Conservation (phyloP, 75 land plant species). For the Picea glauca region DNA sequence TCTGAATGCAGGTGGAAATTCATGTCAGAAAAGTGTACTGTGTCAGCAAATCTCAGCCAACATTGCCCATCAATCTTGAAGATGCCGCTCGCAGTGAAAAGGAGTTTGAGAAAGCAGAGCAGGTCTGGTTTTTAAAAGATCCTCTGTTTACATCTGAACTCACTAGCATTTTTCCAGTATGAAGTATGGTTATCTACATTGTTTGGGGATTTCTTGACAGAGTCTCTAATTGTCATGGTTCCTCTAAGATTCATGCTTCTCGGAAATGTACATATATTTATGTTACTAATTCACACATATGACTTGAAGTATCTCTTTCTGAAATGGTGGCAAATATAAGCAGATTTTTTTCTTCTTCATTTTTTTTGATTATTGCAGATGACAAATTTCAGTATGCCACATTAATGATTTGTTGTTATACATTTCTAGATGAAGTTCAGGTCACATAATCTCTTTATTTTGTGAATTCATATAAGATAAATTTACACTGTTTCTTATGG, state of each 20-base stretch:
- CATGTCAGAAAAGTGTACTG: constrained; percentile 69
- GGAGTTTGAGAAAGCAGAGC: constrained; percentile 69
- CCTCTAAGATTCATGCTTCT: background rate
- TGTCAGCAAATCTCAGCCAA: constrained; percentile 54
- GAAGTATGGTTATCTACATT: too few species aligned
- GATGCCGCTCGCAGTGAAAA: constrained; percentile 95
- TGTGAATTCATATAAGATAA: background rate
- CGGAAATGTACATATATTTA: background rate
- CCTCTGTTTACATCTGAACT: background rate
- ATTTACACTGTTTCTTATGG: constrained; percentile 3
- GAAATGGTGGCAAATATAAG: background rate
- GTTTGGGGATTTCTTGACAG: background rate
- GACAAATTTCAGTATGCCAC: background rate
- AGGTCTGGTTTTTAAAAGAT: constrained; percentile 25
- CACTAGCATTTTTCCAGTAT: background rate
- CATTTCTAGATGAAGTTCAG: background rate
- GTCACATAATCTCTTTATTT: background rate
- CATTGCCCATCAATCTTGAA: constrained; percentile 75
- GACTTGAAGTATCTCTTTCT: background rate
- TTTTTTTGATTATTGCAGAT: background rate
- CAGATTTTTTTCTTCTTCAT: background rate
- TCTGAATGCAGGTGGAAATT: constrained; percentile 65
- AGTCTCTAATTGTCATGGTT: background rate
- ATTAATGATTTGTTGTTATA: background rate
- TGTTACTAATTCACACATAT: background rate